phyloP scores from a whole-genome alignment of 2,329 filamentous ascomycete species.

The Arachnopeziza araneosa region DNA sequence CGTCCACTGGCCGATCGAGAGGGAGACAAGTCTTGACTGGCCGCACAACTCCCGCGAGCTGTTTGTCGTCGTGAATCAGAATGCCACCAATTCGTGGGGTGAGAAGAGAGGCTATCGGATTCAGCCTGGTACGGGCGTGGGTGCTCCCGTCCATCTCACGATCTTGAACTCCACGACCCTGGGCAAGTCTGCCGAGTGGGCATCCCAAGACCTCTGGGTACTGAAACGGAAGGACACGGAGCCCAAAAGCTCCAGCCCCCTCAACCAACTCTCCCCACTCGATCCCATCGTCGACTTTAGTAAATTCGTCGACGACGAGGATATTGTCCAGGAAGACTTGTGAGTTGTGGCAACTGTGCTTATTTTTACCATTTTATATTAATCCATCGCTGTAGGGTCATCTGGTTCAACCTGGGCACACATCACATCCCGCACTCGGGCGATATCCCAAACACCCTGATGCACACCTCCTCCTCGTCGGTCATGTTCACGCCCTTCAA shows the following conservation, averaged over 20 bases:
- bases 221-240: conserved; percentile 48
- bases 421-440: conserved; percentile 49
- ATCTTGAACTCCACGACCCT: conserved; percentile 43
- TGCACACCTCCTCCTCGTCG: too few relatives aligned
- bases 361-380: too few relatives aligned
- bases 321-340: conserved; percentile 36
- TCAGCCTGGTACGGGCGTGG: conserved; percentile 44
- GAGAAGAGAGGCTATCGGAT: conserved; percentile 46
- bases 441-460: conserved; percentile 45
- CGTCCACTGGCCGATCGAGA: too few relatives aligned
- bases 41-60: too few relatives aligned
- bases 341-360: too few relatives aligned
- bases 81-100: too few relatives aligned
- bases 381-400: too few relatives aligned
- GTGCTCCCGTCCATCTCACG: conserved; percentile 47
- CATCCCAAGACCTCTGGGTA: conserved; percentile 46
- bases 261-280: conserved; percentile 38
- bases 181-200: conserved; percentile 42
- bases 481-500: too few relatives aligned
- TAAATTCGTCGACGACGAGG: conserved; percentile 42
- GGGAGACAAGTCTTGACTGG: too few relatives aligned
- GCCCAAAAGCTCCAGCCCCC: conserved; percentile 39
- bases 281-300: conserved; percentile 46
- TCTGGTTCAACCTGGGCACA: conserved; percentile 52
- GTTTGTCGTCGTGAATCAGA: too few relatives aligned